These are phyloP conservation scores for Quercus mongolica DNA, from an alignment of 306 rosid species.

Conservation along the genomic window DNA sequence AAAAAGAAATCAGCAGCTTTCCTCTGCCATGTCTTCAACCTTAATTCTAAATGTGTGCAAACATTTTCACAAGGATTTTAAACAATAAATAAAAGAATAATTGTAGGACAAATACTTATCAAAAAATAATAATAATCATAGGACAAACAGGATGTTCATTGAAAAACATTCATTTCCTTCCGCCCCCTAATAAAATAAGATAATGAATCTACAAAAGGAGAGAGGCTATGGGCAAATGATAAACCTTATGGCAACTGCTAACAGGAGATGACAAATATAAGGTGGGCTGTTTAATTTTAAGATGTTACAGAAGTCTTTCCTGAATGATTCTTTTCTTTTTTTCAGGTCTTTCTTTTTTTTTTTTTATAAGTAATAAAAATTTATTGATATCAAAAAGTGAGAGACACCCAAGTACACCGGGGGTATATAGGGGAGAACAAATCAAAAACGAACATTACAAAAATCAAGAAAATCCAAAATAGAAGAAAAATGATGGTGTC, in stretches of 20 bases:
- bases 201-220: neutral
- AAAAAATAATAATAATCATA: neutral
- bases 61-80: neutral
- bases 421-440: too few species aligned
- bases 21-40: slow-evolving; percentile 15
- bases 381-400: too few species aligned
- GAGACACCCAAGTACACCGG: too few species aligned
- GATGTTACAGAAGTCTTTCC: neutral
- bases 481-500: too few species aligned
- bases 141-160: neutral
- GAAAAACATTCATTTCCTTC: neutral
- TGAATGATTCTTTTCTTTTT: neutral
- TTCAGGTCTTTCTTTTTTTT: neutral
- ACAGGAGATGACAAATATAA: neutral
- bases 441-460: too few species aligned
- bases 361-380: too few species aligned
- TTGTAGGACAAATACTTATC: neutral
- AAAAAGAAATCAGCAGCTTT: slow-evolving; percentile 25
- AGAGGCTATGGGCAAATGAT: neutral
- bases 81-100: neutral
- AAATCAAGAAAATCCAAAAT: too few species aligned
- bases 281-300: neutral
- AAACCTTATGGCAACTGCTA: neutral
- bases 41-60: neutral
- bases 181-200: neutral